Evolutionary conservation across 495 filamentous ascomycete genomes (phyloP), one percentile per base, ranked within the genome.

Genomic region (Hamigera avellanea): DNA sequence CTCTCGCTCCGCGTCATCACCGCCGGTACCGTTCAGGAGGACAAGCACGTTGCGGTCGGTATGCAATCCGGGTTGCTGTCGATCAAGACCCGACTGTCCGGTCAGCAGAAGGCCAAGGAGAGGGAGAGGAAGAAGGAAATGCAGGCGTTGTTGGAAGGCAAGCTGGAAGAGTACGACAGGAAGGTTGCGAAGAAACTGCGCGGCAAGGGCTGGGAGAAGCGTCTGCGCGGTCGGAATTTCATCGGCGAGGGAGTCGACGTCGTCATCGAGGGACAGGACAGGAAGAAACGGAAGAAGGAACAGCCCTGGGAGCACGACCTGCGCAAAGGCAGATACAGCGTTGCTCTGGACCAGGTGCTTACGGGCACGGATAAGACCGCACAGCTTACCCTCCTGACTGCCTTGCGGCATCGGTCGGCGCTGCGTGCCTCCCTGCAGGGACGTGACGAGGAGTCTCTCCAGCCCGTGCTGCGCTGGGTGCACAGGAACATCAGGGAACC

Each of bases 21-120:
- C 17, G 64, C 78, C 19, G 81, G 80, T 15, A 49, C 66, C 13
- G 64, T 69, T 13, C 72, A 71, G 16, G 83, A 86, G 46, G 86
- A 93, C 47, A 81, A 83, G 36, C 91, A 99, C 59, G 69, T 99
- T 19, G 86, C 79, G 6, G 89, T 96, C 0, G 91, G 93, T 58
- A 84, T 95, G 79, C 78, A 88, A 42, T 91, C 85, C 2, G 93
- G 93, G 19, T 66, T 94, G 1, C 62, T 98, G 3, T 91, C 85
- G 2, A 71, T 96, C 41, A 79, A 81, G 50, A 96, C 93, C 14
- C 76, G 88, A 0, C 71, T 93, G 0, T 81, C 83, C 0, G 87
- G 89, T 12, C 70, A 86, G 38, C 79, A 87, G 33, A 89, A 91
- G 42, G 72, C 80, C 23, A 75, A 73, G 39, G 83, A 84, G 40